Evolutionary conservation across 805 yeast species (phyloP).

Genomic region (Saturnispora bothae): DNA sequence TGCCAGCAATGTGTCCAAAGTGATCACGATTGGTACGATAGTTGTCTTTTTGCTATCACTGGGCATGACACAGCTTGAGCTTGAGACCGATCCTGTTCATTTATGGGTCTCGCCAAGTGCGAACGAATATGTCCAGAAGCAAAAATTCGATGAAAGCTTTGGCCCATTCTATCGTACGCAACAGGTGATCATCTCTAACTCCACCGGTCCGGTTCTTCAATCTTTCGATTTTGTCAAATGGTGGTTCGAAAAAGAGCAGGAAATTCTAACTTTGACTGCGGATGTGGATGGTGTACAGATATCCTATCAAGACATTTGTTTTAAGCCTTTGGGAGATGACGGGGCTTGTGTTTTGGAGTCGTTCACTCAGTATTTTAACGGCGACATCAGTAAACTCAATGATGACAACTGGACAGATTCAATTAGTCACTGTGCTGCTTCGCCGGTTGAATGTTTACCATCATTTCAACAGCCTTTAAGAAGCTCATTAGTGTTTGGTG

Average conservation of each 20-base stretch:
- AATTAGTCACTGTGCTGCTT: constrained; percentile 51
- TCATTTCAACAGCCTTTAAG: constrained; percentile 83
- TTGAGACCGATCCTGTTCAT: constrained; percentile 73
- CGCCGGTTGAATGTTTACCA: constrained; percentile 88
- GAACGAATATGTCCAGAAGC: constrained; percentile 55
- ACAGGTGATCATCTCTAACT: constrained; percentile 66
- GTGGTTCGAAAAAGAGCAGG: constrained; percentile 79
- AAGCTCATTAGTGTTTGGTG: constrained; percentile 62
- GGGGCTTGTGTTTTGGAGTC: constrained; percentile 71
- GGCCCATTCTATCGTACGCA: constrained; percentile 90
- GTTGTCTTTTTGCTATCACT: constrained; percentile 38
- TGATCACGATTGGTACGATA: constrained; percentile 34
- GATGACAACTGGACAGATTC: constrained; percentile 44
- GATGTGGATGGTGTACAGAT: constrained; percentile 14
- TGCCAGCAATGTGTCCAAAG: constrained; percentile 46
- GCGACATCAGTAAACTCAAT: constrained; percentile 40
- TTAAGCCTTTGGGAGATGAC: constrained; percentile 64
- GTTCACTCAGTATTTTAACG: constrained; percentile 77
- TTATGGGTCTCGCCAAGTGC: constrained; percentile 85
- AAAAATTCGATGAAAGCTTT: constrained; percentile 65
- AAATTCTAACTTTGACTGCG: constrained; percentile 31
- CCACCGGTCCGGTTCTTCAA: constrained; percentile 51
- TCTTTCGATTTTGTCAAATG: constrained; percentile 63
- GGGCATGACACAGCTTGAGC: constrained; percentile 39
- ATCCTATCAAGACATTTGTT: constrained; percentile 59